A percentile compares a stretch with the other conserved stretches of the same genome.
Evolutionary conservation across 2,329 filamentous ascomycete genomes (phyloP).

Genomic region (Aspergillus quadrilineatus): DNA sequence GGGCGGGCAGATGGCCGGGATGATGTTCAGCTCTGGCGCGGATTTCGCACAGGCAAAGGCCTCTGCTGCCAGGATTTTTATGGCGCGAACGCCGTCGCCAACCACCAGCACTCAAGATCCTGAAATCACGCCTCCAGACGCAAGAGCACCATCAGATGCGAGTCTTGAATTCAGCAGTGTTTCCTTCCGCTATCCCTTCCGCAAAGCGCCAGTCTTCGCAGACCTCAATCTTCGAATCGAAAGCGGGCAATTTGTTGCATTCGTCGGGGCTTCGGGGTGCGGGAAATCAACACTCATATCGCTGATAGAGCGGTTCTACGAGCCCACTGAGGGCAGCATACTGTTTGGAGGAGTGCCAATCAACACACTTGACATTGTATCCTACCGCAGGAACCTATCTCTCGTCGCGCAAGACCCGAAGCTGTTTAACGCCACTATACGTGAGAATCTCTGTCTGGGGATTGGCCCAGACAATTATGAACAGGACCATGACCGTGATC

Average conservation of each 20-base stretch:
- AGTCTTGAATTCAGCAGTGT: constrained; percentile 33
- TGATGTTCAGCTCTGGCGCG: constrained; percentile 55
- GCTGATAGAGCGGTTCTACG: constrained; percentile 65
- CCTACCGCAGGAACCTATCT: constrained; percentile 35
- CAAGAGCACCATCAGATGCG: neutral
- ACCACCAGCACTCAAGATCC: too few species aligned
- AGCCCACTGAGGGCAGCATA: constrained; percentile 53
- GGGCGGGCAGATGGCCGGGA: constrained; percentile 65
- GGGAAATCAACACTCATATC: constrained; percentile 67
- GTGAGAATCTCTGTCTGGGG: constrained; percentile 51
- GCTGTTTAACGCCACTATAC: constrained; percentile 48
- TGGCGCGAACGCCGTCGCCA: constrained; percentile 18
- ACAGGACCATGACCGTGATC: constrained; percentile 54
- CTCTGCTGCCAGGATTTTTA: constrained; percentile 39
- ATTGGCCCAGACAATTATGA: constrained; percentile 28
- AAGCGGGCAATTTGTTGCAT: constrained; percentile 42
- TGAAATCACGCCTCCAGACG: neutral
- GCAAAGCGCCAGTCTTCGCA: constrained; percentile 30
- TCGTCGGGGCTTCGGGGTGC: constrained; percentile 63
- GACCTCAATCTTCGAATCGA: constrained; percentile 35
- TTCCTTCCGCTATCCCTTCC: constrained; percentile 38
- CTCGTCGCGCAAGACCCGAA: constrained; percentile 46
- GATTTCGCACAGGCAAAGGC: constrained; percentile 19
- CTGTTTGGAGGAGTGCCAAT: constrained; percentile 36
- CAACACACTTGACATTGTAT: constrained; percentile 24